Conservation (phyloP, 768 basidiomycete genomes). For the Amanita phalloides region DNA sequence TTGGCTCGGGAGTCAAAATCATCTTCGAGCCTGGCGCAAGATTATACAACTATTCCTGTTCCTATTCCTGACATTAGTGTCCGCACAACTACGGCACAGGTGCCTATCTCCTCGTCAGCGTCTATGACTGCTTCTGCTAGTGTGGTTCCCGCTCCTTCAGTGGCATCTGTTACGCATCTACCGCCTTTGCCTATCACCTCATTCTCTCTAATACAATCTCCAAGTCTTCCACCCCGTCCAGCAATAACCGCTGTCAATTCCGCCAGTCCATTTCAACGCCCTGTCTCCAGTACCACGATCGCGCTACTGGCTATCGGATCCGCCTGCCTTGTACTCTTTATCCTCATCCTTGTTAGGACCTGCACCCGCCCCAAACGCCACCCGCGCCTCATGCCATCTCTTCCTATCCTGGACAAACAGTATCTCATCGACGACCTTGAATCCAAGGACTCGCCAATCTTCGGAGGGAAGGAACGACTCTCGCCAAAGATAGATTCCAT, state of each 20-base stretch:
- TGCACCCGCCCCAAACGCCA: constrained; percentile 39
- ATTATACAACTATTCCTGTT: constrained; percentile 34
- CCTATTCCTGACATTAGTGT: constrained; percentile 37
- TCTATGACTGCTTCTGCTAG: constrained; percentile 9
- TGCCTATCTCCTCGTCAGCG: constrained; percentile 10
- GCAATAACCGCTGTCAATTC: not conserved
- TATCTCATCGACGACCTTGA: constrained; percentile 36
- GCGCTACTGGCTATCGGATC: constrained; percentile 43
- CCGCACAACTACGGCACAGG: constrained; percentile 19
- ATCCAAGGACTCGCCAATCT: constrained; percentile 56
- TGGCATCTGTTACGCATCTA: not conserved
- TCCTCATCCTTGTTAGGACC: constrained; percentile 36
- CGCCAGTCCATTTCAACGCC: not conserved
- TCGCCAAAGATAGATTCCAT: constrained; percentile 25
- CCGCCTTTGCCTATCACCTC: not conserved
- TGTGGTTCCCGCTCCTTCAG: constrained; percentile 1
- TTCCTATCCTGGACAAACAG: constrained; percentile 58
- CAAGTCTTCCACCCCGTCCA: not conserved
- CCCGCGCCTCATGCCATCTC: constrained; percentile 56
- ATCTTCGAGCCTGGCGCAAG: constrained; percentile 10
- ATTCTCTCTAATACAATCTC: not conserved
- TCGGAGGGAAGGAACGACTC: constrained; percentile 62
- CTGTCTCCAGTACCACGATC: constrained; percentile 35
- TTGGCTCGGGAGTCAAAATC: not conserved
- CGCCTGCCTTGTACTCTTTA: constrained; percentile 34